A percentile compares a stretch with the other conserved stretches of the same genome.
phyloP scores from a whole-genome alignment of 371 early-diverging fungal species.

The Rhizomucor miehei region DNA sequence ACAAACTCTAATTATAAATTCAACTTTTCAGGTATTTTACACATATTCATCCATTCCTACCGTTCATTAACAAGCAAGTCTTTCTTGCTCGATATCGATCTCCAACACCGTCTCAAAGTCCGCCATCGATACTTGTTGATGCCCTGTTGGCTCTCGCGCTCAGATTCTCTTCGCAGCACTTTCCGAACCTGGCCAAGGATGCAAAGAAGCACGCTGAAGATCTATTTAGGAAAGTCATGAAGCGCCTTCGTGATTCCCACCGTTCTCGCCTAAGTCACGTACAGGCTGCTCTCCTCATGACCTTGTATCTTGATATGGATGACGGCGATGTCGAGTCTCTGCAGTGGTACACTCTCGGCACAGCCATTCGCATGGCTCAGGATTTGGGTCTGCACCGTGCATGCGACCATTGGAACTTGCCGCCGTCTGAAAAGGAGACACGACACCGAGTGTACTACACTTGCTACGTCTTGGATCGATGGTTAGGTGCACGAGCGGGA shows the following conservation, averaged over 20 bases:
- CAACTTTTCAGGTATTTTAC: constrained; percentile 41
- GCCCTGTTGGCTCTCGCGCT: constrained; percentile 53
- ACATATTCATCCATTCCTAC: constrained; percentile 55
- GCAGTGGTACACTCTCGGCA: constrained; percentile 60
- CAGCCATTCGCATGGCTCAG: constrained; percentile 66
- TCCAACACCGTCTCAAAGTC: constrained; percentile 18
- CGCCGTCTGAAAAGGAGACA: constrained; percentile 52
- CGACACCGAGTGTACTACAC: constrained; percentile 65
- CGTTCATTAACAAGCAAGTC: constrained; percentile 52
- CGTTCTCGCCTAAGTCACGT: constrained; percentile 38
- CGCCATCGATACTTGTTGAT: constrained; percentile 38
- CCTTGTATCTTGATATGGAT: constrained; percentile 44
- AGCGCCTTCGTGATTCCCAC: constrained; percentile 24
- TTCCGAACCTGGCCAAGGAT: constrained; percentile 21
- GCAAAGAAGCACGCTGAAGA: constrained; percentile 27
- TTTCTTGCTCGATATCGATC: constrained; percentile 41
- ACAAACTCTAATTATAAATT: background rate
- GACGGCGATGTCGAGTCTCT: constrained; percentile 38
- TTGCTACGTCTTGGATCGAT: constrained; percentile 58
- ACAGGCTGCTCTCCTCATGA: constrained; percentile 42
- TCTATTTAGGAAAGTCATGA: constrained; percentile 38
- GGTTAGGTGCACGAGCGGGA: constrained; percentile 47
- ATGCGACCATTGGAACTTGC: constrained; percentile 49
- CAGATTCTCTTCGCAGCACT: constrained; percentile 32
- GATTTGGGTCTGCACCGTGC: constrained; percentile 69